These are phyloP conservation scores for Plasmopara muralis DNA, from an alignment of 352 stramenopile species.

Conservation along the genomic window DNA sequence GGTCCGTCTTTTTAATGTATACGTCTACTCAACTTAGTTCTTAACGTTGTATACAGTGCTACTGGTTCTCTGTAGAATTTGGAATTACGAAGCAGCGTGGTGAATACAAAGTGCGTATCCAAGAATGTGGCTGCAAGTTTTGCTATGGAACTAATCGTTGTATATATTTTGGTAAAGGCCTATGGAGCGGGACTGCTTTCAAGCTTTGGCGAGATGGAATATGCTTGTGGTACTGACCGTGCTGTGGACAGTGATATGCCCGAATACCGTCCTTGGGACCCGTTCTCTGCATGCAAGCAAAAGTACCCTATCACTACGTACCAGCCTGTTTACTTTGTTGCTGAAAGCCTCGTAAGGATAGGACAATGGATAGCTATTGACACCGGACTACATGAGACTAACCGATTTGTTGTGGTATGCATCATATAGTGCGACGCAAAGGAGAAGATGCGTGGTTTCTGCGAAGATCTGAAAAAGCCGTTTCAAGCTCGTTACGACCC, in stretches of 20 bases:
- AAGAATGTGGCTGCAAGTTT: neutral
- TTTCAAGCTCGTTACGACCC: slow-evolving; percentile 95
- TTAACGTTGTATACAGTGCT: slow-evolving; percentile 58
- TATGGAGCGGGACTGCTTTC: slow-evolving; percentile 95
- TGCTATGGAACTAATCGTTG: neutral
- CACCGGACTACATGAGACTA: neutral
- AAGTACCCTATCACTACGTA: slow-evolving; percentile 98
- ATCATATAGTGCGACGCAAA: slow-evolving; percentile 79
- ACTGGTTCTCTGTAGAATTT: slow-evolving; percentile 99
- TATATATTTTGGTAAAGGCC: slow-evolving; percentile 30
- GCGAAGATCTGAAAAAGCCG: slow-evolving; percentile 90
- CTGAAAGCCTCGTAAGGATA: slow-evolving; percentile 84
- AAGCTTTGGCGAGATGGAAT: slow-evolving; percentile 96
- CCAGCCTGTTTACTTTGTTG: slow-evolving; percentile 95
- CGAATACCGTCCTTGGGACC: slow-evolving; percentile 92
- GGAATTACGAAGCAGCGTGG: slow-evolving; percentile 91
- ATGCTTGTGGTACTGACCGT: slow-evolving; percentile 79
- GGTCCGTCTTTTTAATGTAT: neutral
- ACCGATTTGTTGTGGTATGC: neutral
- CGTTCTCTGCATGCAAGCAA: slow-evolving; percentile 87
- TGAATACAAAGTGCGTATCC: slow-evolving; percentile 78
- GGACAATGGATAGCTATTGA: too few species aligned
- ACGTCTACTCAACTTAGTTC: neutral
- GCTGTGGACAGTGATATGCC: slow-evolving; percentile 62
- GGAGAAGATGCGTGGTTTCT: slow-evolving; percentile 92